Base-by-base conservation (phyloP, 1,139 yeast species). In the Meyerozyma smithsonii region DNA sequence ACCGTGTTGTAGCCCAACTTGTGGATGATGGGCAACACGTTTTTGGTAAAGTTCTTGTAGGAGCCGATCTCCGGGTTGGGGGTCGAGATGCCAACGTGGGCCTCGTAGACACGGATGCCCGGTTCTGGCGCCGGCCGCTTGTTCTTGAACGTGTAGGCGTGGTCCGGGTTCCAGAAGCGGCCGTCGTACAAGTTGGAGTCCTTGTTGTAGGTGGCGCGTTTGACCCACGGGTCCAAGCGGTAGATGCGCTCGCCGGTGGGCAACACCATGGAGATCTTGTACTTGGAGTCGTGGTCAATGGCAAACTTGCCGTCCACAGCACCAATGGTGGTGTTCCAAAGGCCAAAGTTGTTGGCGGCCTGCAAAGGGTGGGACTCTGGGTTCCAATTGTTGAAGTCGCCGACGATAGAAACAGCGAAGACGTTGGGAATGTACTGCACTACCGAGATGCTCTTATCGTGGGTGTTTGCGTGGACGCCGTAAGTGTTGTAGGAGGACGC, bases 341-440 rank as follows among this genome's bases (percentile, higher is more conserved):
- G 75, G 1, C 96, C 96, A 55, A 62, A 88, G 30, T 75, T 72
- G 43, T 69, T 65, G 43, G 74, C 80, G 47, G 66, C 70, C 7
- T 44, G 48, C 75, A 90, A 69, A 39, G 69, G 69, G 54, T 84
- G 80, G n/a, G 75, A 51, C 5, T 64, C 63, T 21, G 74, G 66
- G 50, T 82, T 67, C 98, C 98, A 92, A 46, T 71, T 56, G 60
- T 90, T 92, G 70, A 92, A 92, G 41, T 90, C 97, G 8, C 98
- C 98, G 42, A 87, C 82, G 26, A 92, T 60, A 37, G 79, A 74
- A 1, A 95, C 97, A 36, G 61, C 68, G 6, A 56, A 56, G 2
- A 96, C 97, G 54, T 87, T 82, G 6, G 97, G 98, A 3, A 95
- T 89, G 79, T 96, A 90, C 61, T 90, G 95, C 24, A 76, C 70